These are phyloP conservation scores for Thielaviopsis musarum DNA, from an alignment of 2,329 filamentous ascomycete genomes.

Conservation along the genomic window DNA sequence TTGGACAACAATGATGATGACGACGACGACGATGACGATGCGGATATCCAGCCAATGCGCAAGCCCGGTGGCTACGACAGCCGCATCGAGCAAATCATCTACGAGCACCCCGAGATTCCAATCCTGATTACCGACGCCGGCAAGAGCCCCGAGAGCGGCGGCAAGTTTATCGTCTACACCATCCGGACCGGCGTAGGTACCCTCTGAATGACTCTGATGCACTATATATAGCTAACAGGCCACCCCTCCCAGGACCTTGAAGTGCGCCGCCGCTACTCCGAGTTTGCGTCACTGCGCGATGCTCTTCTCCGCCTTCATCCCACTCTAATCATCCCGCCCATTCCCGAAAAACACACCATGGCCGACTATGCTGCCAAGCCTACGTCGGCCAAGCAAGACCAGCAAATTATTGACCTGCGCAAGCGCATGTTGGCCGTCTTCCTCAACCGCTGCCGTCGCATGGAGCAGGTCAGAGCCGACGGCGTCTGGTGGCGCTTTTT, in stretches of 20 bases:
- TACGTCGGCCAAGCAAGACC: conserved; percentile 93
- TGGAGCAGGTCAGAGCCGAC: conserved; percentile 83
- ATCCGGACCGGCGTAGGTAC: conserved; percentile 72
- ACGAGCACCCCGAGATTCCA: conserved; percentile 78
- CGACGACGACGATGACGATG: conserved; percentile 27
- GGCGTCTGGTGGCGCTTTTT: conserved; percentile 97
- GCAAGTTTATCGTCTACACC: conserved; percentile 91
- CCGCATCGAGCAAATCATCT: conserved; percentile 91
- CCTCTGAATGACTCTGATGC: background rate
- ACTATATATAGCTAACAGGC: conserved; percentile 9
- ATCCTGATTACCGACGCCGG: conserved; percentile 90
- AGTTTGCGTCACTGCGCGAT: conserved; percentile 81
- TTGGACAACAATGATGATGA: conserved; percentile 15
- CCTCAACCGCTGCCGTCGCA: conserved; percentile 77
- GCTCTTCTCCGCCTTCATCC: conserved; percentile 85
- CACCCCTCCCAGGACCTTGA: conserved; percentile 57
- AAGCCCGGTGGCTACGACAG: conserved; percentile 87
- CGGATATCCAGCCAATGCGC: conserved; percentile 34
- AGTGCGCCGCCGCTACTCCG: conserved; percentile 86
- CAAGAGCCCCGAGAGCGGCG: conserved; percentile 83
- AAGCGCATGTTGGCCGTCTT: conserved; percentile 97
- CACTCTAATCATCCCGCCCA: conserved; percentile 87
- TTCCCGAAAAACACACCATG: conserved; percentile 98
- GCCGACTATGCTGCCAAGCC: conserved; percentile 96
- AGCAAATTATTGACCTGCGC: conserved; percentile 86